Evolutionary conservation across 2,329 filamentous ascomycete genomes (phyloP), one percentile per base, ranked within the genome.

Genomic region (Sclerotinia borealis): DNA sequence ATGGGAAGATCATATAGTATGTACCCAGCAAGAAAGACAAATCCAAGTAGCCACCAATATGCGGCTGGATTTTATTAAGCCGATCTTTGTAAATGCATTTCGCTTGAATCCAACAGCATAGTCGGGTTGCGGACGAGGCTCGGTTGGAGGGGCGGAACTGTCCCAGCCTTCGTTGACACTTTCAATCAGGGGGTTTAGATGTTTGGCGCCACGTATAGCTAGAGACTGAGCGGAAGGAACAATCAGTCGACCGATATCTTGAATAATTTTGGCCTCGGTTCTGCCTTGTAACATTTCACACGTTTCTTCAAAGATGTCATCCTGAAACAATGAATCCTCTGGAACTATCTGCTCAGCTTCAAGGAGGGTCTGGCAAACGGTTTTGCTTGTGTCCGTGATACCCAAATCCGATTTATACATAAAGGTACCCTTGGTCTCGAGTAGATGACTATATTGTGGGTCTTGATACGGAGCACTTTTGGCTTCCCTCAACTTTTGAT

Each of bases 1-100:
- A 83, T 4, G 79, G 79, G 67, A 83, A 81, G 72, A 77, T 79
- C 74, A 82, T 80, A 10, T 76, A 71, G 61, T 75, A 78, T 19
- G 78, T 82, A 11, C 70, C 76, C 73, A 79, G 77, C 59, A 81
- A 80, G 1, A 36, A n/a, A 48, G 60, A 45, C 6, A 10, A 79
- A 4, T 73, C 67, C 25, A 41, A 6, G 10, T 60, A 3, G 25
- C 51, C 54, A 3, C 54, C 39, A 25, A 43, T 39, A 43, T 76
- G 76, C 6, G 75, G 75, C 7, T 69, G 63, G 5, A 82, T 68
- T 70, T 77, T 80, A 9, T 68, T 52, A 11, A 79, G 73, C 69
- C 81, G 78, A 3, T 76, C 71, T 75, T 55, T 1, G 75, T 79
- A 64, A 82, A 82, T 56, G 77, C 50, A 43, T 15, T 37, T 19